These are phyloP conservation scores for Citeromyces hawaiiensis DNA, from an alignment of 1,139 yeast species.

Conservation along the genomic window DNA sequence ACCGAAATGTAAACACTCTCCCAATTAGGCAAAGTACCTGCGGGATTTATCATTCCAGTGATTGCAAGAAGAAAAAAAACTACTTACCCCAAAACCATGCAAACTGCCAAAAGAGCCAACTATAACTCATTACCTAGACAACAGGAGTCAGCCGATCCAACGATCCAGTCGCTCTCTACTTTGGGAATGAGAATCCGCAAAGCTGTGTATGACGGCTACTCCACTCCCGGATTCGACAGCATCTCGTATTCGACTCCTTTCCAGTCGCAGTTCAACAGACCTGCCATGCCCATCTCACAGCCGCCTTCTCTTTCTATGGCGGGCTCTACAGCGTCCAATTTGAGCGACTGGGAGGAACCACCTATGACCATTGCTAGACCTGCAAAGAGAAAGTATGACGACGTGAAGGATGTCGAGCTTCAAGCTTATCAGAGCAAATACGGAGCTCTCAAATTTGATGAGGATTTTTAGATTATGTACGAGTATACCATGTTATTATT, in stretches of 20 bases:
- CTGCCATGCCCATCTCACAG: constrained; percentile 31
- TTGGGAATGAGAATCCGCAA: constrained; percentile 64
- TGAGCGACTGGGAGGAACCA: constrained; percentile 15
- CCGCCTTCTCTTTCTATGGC: constrained; percentile 14
- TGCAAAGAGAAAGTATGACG: constrained; percentile 3
- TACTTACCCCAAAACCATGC: no score
- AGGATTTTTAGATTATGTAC: constrained; percentile 22
- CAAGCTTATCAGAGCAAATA: constrained; percentile 18
- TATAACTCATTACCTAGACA: no score
- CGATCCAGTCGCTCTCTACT: constrained; percentile 28
- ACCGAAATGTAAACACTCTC: no score
- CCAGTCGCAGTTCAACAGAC: constrained; percentile 20
- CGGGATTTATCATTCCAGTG: no score
- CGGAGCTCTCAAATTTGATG: constrained; percentile 31
- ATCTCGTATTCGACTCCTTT: constrained; percentile 2
- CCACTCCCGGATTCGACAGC: constrained; percentile 12
- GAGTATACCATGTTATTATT: background rate
- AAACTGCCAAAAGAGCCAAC: no score
- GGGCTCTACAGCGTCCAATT: constrained; percentile 16
- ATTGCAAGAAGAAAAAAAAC: no score
- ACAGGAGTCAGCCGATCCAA: constrained; percentile 6
- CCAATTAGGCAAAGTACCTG: no score
- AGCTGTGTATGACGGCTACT: constrained; percentile 51
- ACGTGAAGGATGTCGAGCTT: constrained; percentile 4
- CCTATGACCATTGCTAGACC: constrained; percentile 6